Conservation (phyloP, 352 stramenopile species). For the Phytophthora pisi region DNA sequence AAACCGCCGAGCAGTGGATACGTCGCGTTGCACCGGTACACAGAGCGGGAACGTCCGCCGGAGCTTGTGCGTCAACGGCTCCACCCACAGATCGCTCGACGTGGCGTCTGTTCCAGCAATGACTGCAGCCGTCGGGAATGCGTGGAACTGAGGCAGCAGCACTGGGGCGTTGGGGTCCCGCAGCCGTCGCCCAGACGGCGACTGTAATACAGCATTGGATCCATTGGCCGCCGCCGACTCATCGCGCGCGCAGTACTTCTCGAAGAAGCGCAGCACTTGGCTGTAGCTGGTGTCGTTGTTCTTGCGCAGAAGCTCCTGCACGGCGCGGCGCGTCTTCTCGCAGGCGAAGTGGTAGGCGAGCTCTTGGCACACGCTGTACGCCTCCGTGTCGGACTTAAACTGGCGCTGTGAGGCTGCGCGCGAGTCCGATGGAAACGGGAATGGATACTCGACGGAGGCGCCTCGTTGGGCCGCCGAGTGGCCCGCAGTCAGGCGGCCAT, state of each 20-base stretch:
- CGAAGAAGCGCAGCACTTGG: constrained; percentile 66
- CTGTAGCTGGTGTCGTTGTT: constrained; percentile 77
- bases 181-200: constrained; percentile 10
- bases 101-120: constrained; percentile 75
- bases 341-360: constrained; percentile 70
- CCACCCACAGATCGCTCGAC: constrained; percentile 79
- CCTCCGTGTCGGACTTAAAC: constrained; percentile 37
- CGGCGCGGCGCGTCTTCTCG: constrained; percentile 53
- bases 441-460: constrained; percentile 17
- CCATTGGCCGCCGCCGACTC: not conserved
- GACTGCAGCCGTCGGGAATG: constrained; percentile 64
- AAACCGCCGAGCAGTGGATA: constrained; percentile 56
- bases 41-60: constrained; percentile 74
- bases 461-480: not conserved
- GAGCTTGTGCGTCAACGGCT: constrained; percentile 68
- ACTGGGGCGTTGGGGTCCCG: constrained; percentile 34
- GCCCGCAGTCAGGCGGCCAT: not conserved
- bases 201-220: not conserved
- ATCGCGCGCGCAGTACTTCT: constrained; percentile 47
- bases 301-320: constrained; percentile 65
- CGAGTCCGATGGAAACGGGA: constrained; percentile 27
- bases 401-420: constrained; percentile 2
- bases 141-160: constrained; percentile 50
- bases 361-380: constrained; percentile 60
- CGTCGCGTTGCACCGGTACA: constrained; percentile 59